phyloP scores from a whole-genome alignment of 2,329 filamentous ascomycete genomes.

The Trichophyton schoenleinii region DNA sequence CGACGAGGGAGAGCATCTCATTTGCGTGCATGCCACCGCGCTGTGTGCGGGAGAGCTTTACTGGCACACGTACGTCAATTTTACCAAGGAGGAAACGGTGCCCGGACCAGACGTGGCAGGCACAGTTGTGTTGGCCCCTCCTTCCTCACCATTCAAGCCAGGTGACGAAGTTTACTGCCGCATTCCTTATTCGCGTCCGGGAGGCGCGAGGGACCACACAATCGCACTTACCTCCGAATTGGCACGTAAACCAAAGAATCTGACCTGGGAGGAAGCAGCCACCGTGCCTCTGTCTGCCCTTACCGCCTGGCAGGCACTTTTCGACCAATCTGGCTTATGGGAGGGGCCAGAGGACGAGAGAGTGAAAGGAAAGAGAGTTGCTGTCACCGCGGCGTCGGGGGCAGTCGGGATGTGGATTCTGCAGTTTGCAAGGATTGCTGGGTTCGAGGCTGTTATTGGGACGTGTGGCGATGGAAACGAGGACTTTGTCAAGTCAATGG shows the following conservation, averaged over 20 bases:
- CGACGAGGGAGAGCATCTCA: slow-evolving; percentile 25
- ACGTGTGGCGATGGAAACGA: slow-evolving; percentile 29
- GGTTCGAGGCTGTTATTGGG: slow-evolving; percentile 28
- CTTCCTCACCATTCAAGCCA: slow-evolving; percentile 25
- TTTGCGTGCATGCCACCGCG: slow-evolving; percentile 29
- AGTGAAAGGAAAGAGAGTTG: slow-evolving; percentile 26
- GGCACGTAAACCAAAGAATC: slow-evolving; percentile 22
- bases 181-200: slow-evolving; percentile 21
- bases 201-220: slow-evolving; percentile 29
- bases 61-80: slow-evolving; percentile 23
- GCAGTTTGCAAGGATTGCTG: slow-evolving; percentile 19
- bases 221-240: slow-evolving; percentile 27
- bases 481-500: slow-evolving; percentile 29
- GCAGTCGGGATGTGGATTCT: slow-evolving; percentile 35
- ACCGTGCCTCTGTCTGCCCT: slow-evolving; percentile 27
- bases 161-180: slow-evolving; percentile 31
- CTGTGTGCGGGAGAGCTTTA: slow-evolving; percentile 33
- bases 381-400: slow-evolving; percentile 36
- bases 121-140: slow-evolving; percentile 24
- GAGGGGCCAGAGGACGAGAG: slow-evolving; percentile 9
- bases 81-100: slow-evolving; percentile 19
- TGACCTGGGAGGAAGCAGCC: slow-evolving; percentile 28
- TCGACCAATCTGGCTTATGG: slow-evolving; percentile 24
- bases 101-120: slow-evolving; percentile 35
- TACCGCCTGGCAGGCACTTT: slow-evolving; percentile 35